Percentiles rank a stretch among this genome's conserved stretches.
Conservation (phyloP, 108 stramenopile genomes). For the Fistulifera pelliculosa region DNA sequence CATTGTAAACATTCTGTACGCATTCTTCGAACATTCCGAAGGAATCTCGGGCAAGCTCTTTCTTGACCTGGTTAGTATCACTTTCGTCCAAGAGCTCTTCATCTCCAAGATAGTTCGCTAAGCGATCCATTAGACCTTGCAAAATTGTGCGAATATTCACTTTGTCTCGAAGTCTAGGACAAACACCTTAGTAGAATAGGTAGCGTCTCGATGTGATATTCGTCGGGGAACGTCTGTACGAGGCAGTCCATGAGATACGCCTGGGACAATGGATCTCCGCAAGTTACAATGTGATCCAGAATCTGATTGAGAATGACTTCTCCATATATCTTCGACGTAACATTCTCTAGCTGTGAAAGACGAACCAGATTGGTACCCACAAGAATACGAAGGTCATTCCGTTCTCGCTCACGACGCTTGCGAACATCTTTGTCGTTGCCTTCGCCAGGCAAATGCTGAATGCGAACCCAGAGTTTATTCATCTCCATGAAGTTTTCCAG, state of each 20-base stretch:
- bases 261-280: conserved; percentile 93
- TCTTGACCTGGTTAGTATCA: conserved; percentile 74
- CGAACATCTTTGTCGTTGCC: conserved; percentile 68
- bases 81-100: conserved; percentile 67
- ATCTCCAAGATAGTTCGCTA: conserved; percentile 74
- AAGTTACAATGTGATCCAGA: conserved; percentile 84
- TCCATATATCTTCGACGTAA: conserved; percentile 78
- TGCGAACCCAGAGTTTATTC: conserved; percentile 98
- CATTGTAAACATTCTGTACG: conserved; percentile 79
- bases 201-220: conserved; percentile 95
- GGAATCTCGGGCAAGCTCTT: conserved; percentile 54
- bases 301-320: conserved; percentile 74
- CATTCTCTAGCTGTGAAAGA: conserved; percentile 86
- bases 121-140: conserved; percentile 88
- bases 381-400: conserved; percentile 92
- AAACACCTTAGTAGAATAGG: conserved; percentile 79
- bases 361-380: conserved; percentile 97
- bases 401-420: conserved; percentile 90
- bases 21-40: conserved; percentile 91
- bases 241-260: conserved; percentile 97
- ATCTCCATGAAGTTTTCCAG: conserved; percentile 93
- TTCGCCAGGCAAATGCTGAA: conserved; percentile 86
- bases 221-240: conserved; percentile 96
- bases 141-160: conserved; percentile 92
- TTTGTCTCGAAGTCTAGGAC: conserved; percentile 87